Conservation (phyloP, 2,329 filamentous ascomycete species). For the Plenodomus lindquistii region DNA sequence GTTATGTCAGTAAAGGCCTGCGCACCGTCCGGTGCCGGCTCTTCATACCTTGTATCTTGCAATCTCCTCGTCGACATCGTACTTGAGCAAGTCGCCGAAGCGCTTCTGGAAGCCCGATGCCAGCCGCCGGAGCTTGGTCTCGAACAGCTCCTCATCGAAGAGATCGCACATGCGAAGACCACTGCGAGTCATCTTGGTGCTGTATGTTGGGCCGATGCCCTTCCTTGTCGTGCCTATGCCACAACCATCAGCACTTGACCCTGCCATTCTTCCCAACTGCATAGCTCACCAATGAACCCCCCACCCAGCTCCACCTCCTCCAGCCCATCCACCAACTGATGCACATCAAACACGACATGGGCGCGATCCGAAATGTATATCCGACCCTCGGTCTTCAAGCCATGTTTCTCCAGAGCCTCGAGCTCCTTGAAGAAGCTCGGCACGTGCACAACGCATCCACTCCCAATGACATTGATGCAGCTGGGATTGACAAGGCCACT, state of each 20-base stretch:
- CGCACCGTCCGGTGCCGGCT: neutral
- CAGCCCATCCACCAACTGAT: constrained; percentile 69
- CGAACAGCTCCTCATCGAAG: constrained; percentile 68
- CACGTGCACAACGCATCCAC: constrained; percentile 69
- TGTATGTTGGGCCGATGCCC: constrained; percentile 62
- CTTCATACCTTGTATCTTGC: constrained; percentile 57
- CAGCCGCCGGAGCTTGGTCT: constrained; percentile 65
- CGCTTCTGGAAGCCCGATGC: constrained; percentile 68
- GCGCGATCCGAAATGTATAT: constrained; percentile 67
- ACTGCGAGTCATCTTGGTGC: constrained; percentile 66
- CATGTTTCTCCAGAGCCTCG: constrained; percentile 62
- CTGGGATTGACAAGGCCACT: constrained; percentile 73
- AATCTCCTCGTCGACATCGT: constrained; percentile 73
- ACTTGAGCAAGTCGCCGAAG: constrained; percentile 68
- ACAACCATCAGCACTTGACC: neutral
- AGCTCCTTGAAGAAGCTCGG: constrained; percentile 70
- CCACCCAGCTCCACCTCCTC: constrained; percentile 61
- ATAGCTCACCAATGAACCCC: constrained; percentile 44
- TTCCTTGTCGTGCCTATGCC: constrained; percentile 53
- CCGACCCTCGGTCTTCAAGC: constrained; percentile 60
- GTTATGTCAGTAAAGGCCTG: neutral
- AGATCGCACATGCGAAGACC: constrained; percentile 70
- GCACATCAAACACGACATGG: constrained; percentile 67
- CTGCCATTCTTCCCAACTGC: constrained; percentile 2
- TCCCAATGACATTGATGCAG: constrained; percentile 72